These are phyloP conservation scores for Linum trigynum DNA, from an alignment of 345 rosid species.

Conservation along the genomic window DNA sequence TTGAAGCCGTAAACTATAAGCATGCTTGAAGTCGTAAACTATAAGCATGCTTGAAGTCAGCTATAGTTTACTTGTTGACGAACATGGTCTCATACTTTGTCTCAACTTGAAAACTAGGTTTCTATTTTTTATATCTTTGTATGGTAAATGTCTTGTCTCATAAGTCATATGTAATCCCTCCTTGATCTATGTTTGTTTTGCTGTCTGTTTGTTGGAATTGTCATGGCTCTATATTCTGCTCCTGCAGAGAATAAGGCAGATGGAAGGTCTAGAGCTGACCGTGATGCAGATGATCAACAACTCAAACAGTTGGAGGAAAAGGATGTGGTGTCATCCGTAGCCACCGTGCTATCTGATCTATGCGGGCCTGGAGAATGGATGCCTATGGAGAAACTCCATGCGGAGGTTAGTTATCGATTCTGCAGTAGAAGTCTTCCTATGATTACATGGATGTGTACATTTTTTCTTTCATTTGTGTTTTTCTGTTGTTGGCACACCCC, in stretches of 20 bases:
- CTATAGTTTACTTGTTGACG: too few relatives aligned
- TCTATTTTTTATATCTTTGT: too few relatives aligned
- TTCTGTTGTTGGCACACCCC: too few relatives aligned
- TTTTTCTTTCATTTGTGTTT: neutral
- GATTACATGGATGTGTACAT: neutral
- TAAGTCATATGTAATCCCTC: too few relatives aligned
- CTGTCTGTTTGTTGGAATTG: constrained; percentile 2
- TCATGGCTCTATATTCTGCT: constrained; percentile 23
- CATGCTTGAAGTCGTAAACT: too few relatives aligned
- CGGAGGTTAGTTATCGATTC: constrained; percentile 45
- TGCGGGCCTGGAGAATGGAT: constrained; percentile 99
- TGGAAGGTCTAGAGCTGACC: constrained; percentile 65
- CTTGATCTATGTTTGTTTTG: too few relatives aligned
- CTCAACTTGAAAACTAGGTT: too few relatives aligned
- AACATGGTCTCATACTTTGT: too few relatives aligned
- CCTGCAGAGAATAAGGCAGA: constrained; percentile 72
- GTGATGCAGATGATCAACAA: constrained; percentile 91
- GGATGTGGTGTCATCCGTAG: constrained; percentile 97
- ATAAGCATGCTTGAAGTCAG: too few relatives aligned
- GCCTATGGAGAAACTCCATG: constrained; percentile 93
- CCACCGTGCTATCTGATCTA: constrained; percentile 89
- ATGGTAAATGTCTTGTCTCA: too few relatives aligned
- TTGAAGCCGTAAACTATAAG: too few relatives aligned
- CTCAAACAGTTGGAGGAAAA: constrained; percentile 87
- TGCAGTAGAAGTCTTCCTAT: neutral